Evolutionary conservation across 768 basidiomycete species (phyloP).

Genomic region (Leccinum olivaceopallidum): DNA sequence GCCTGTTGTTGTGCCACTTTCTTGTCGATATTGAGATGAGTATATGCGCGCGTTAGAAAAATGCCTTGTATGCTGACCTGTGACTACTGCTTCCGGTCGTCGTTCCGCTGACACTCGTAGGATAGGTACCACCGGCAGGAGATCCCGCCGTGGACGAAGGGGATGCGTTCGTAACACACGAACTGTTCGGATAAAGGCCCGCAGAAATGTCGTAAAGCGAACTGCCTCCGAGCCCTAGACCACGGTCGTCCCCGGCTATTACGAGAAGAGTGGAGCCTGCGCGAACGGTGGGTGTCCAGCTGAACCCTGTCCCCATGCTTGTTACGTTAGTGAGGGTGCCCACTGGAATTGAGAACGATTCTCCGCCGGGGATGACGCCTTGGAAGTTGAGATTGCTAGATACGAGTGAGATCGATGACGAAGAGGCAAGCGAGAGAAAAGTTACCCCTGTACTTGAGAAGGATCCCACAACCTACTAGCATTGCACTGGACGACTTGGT

Average conservation of each 20-base stretch:
- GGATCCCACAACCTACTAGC: slow-evolving; percentile 62
- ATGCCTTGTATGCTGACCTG: slow-evolving; percentile 22
- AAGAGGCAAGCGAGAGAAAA: neutral
- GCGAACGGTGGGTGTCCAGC: slow-evolving; percentile 64
- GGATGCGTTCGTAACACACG: slow-evolving; percentile 58
- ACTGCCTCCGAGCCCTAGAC: slow-evolving; percentile 71
- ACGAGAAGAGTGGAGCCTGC: slow-evolving; percentile 67
- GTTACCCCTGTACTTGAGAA: slow-evolving; percentile 53
- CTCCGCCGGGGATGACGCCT: slow-evolving; percentile 78
- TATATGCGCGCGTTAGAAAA: neutral
- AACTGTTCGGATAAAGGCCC: slow-evolving; percentile 47
- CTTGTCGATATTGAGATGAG: slow-evolving; percentile 34
- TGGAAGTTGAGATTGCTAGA: slow-evolving; percentile 59
- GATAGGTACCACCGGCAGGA: slow-evolving; percentile 74
- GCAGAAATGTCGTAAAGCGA: slow-evolving; percentile 52
- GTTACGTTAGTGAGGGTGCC: slow-evolving; percentile 44
- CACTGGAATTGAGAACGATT: slow-evolving; percentile 67
- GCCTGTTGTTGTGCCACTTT: slow-evolving; percentile 76
- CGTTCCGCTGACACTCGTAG: slow-evolving; percentile 48
- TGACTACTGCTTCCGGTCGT: slow-evolving; percentile 26
- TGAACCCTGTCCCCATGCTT: slow-evolving; percentile 60
- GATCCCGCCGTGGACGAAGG: slow-evolving; percentile 77
- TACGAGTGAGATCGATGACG: neutral
- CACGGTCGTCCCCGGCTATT: slow-evolving; percentile 65
- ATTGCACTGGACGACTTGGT: slow-evolving; percentile 65